Evolutionary conservation across 2,329 filamentous ascomycete species (phyloP).

Genomic region (Orbilia quercus): DNA sequence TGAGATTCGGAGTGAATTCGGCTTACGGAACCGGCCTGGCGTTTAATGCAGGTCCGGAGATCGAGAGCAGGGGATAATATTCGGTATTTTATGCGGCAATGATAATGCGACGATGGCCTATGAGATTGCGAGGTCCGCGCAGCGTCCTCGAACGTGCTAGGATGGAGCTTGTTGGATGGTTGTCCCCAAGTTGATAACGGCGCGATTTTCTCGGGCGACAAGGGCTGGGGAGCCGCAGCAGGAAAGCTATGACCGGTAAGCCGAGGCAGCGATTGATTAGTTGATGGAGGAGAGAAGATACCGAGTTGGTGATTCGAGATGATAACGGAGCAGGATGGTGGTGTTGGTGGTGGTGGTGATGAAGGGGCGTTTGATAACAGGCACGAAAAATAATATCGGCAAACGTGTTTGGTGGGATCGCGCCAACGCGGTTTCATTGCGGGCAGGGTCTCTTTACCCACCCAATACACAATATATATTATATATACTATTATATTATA

Average conservation of each 20-base stretch:
- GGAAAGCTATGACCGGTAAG: neutral
- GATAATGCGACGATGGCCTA: slow-evolving; percentile 20
- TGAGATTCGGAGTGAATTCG: slow-evolving; percentile 53
- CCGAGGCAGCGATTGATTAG: slow-evolving; percentile 1
- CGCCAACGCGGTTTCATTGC: slow-evolving; percentile 50
- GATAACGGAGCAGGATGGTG: neutral
- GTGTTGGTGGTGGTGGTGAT: slow-evolving; percentile 26
- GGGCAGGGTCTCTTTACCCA: slow-evolving; percentile 41
- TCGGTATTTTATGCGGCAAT: slow-evolving; percentile 44
- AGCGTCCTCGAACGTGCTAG: slow-evolving; percentile 13
- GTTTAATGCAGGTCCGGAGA: slow-evolving; percentile 31
- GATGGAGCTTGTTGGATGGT: slow-evolving; percentile 48
- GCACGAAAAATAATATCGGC: slow-evolving; percentile 23
- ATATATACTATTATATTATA: no score
- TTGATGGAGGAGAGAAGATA: slow-evolving; percentile 3
- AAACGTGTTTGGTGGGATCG: slow-evolving; percentile 40
- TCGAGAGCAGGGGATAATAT: slow-evolving; percentile 21
- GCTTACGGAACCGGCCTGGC: slow-evolving; percentile 24
- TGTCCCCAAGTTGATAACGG: slow-evolving; percentile 23
- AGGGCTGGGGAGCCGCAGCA: neutral
- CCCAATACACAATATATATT: no score
- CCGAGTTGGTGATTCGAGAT: slow-evolving; percentile 1
- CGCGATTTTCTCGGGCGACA: slow-evolving; percentile 17
- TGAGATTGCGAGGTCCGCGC: slow-evolving; percentile 27
- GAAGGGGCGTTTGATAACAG: slow-evolving; percentile 37